Conservation (phyloP, 225 moss, liverwort and hornwort genomes). For the Physcomitrellopsis africana region DNA sequence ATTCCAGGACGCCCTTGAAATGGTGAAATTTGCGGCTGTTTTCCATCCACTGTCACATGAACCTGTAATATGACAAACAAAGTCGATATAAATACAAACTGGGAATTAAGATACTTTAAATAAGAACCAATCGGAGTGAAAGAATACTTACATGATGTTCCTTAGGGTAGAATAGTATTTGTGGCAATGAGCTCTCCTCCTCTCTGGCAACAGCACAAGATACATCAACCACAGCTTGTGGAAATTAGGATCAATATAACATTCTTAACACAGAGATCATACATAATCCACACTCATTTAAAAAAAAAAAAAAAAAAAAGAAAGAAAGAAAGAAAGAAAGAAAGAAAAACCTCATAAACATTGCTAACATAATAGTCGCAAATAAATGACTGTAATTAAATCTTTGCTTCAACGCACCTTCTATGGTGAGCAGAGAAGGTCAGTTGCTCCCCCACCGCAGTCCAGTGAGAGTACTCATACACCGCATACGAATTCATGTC, state of each 20-base stretch:
- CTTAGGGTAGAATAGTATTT: conserved; percentile 75
- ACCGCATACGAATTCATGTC: conserved; percentile 52
- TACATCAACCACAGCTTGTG: conserved; percentile 3
- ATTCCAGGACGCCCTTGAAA: conserved; percentile 81
- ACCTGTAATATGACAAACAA: conserved; percentile 41
- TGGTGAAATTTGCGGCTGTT: conserved; percentile 67
- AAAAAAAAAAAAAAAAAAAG: no score
- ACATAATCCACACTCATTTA: no score
- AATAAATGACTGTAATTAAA: no score
- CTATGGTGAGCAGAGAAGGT: conserved; percentile 48
- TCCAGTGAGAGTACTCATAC: conserved; percentile 70
- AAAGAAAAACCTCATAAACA: no score
- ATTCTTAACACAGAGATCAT: no score
- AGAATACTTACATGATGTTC: conserved; percentile 52
- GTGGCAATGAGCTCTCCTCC: conserved; percentile 26
- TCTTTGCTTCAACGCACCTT: conserved; percentile 21
- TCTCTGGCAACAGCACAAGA: conserved; percentile 30
- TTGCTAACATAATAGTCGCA: no score
- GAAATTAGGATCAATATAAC: background rate
- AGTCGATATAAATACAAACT: conserved; percentile 8
- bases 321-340: no score
- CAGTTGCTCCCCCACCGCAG: conserved; percentile 58
- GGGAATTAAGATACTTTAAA: background rate
- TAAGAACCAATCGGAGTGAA: background rate
- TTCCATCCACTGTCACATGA: conserved; percentile 64